These are phyloP conservation scores for Amoebophrya sp. DNA, from an alignment of 169 alveolate genomes.

Conservation along the genomic window DNA sequence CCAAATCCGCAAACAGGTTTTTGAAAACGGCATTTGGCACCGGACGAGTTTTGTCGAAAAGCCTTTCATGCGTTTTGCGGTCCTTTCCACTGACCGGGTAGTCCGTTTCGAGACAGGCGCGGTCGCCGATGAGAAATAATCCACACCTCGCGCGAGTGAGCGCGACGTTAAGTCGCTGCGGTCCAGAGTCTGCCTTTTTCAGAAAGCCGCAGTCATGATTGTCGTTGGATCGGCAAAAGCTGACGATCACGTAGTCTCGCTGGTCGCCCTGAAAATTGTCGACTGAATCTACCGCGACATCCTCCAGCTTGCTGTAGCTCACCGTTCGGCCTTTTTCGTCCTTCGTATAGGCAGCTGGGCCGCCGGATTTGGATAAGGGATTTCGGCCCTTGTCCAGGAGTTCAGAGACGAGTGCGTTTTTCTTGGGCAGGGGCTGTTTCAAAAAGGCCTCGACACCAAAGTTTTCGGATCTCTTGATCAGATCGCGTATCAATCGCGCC, in stretches of 20 bases:
- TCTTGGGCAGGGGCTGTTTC: no score
- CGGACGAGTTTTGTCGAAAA: not conserved
- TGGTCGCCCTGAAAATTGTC: constrained; percentile 24
- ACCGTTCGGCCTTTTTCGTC: not conserved
- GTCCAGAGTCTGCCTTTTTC: not conserved
- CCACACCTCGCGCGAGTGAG: not conserved
- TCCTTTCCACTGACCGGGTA: not conserved
- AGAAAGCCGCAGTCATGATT: constrained; percentile 10
- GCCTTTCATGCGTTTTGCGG: not conserved
- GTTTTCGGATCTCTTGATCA: not conserved
- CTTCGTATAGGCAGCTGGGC: not conserved
- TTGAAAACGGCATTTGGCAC: not conserved
- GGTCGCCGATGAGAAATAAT: not conserved
- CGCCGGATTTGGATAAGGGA: not conserved
- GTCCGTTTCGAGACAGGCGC: not conserved
- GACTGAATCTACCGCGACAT: not conserved
- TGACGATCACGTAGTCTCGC: not conserved
- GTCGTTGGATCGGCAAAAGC: not conserved
- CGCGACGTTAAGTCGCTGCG: constrained; percentile 13
- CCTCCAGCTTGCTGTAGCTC: not conserved
- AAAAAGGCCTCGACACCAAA: not conserved
- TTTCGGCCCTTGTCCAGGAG: not conserved
- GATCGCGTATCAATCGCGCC: not conserved
- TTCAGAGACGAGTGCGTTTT: not conserved
- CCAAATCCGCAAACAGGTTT: not conserved